A percentile compares a stretch with the other conserved stretches of the same genome.
phyloP scores from a whole-genome alignment of 2,329 filamentous ascomycete species.

The Trichoderma koningiopsis region DNA sequence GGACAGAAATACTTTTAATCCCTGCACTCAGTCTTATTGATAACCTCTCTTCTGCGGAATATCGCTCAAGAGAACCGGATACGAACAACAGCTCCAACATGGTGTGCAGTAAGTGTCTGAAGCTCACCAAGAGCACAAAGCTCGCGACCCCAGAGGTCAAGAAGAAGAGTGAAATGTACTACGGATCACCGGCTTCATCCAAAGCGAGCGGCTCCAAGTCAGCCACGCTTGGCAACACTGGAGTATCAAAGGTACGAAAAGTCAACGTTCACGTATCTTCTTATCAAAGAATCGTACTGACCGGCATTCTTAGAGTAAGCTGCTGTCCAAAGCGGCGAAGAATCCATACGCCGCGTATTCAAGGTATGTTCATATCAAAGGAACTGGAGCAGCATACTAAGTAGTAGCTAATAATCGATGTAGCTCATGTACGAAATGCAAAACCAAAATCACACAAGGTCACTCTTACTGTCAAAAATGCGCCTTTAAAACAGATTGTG shows the following conservation, averaged over 20 bases:
- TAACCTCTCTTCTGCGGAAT: background rate
- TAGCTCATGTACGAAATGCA: conserved; percentile 62
- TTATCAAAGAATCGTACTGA: background rate
- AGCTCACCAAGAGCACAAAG: conserved; percentile 58
- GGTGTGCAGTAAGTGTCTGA: conserved; percentile 68
- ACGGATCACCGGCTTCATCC: conserved; percentile 56
- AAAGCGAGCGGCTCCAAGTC: conserved; percentile 46
- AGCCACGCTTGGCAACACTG: conserved; percentile 58
- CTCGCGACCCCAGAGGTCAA: conserved; percentile 67
- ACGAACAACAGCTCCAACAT: conserved; percentile 40
- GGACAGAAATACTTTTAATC: background rate
- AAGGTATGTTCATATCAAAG: conserved; percentile 25
- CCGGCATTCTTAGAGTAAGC: conserved; percentile 54
- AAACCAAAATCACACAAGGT: conserved; percentile 64
- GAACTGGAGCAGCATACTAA: background rate
- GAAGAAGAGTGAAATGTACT: conserved; percentile 68
- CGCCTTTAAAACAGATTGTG: conserved; percentile 63
- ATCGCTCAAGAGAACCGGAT: background rate
- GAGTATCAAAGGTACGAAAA: conserved; percentile 58
- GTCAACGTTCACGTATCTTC: background rate
- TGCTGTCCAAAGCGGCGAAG: conserved; percentile 64
- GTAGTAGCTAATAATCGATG: background rate
- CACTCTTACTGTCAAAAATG: conserved; percentile 63
- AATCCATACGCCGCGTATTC: conserved; percentile 67
- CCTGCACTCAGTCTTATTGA: background rate